phyloP scores from a whole-genome alignment of 1,284 basidiomycete genomes.

The Cryptococcus sp. region DNA sequence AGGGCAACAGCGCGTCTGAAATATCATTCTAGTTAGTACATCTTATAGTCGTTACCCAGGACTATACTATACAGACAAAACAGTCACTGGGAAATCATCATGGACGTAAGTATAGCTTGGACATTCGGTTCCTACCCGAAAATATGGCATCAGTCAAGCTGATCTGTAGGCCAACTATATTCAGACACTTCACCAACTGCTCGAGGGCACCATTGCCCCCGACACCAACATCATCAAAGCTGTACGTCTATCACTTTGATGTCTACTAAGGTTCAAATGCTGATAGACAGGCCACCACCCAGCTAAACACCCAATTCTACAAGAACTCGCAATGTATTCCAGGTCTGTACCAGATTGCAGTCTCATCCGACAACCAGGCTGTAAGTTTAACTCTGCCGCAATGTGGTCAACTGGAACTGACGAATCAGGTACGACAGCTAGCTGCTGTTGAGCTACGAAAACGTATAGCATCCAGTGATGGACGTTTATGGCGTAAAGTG shows the following conservation, averaged over 20 bases:
- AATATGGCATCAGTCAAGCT: too few relatives aligned
- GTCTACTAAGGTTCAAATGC: not conserved
- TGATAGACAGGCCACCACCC: conserved; percentile 72
- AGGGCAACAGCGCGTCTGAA: too few relatives aligned
- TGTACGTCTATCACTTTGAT: conserved; percentile 53
- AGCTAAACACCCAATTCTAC: conserved; percentile 87
- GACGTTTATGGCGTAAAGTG: conserved; percentile 77
- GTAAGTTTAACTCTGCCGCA: conserved; percentile 35
- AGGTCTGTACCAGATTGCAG: conserved; percentile 82
- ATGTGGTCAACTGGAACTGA: not conserved
- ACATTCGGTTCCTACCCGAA: too few relatives aligned
- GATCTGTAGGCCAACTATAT: conserved; percentile 34
- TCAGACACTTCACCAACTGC: conserved; percentile 74
- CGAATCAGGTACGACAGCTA: conserved; percentile 81
- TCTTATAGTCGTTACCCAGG: too few relatives aligned
- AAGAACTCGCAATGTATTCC: conserved; percentile 86
- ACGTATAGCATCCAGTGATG: conserved; percentile 74
- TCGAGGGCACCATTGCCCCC: conserved; percentile 76
- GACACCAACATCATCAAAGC: conserved; percentile 84
- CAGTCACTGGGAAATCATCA: too few relatives aligned
- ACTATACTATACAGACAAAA: too few relatives aligned
- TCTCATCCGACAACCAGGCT: conserved; percentile 68
- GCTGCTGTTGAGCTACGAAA: conserved; percentile 98
- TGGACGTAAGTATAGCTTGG: too few relatives aligned
- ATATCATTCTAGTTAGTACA: too few relatives aligned